Base-by-base conservation (phyloP, 2,329 filamentous ascomycete species). In the Ophiocordyceps sinensis region DNA sequence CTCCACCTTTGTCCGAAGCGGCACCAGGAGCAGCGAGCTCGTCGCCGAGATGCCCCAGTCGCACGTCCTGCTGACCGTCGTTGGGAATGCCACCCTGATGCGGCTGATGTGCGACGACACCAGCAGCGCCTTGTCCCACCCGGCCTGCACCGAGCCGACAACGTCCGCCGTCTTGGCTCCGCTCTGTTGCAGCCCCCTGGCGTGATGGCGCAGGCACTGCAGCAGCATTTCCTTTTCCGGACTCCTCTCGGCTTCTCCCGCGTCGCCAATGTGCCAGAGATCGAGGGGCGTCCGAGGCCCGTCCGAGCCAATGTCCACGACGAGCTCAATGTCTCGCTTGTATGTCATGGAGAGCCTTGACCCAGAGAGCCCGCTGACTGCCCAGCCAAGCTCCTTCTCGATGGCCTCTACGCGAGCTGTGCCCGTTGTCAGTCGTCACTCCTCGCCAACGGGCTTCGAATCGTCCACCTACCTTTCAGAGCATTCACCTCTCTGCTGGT, bases 401-500 rank as follows among this genome's bases (percentile, higher is more conserved):
- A 89, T 65, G 0, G 64, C 63, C 34, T 78, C 70, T 35, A 84
- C 79, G 45, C 73, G 77, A 37, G 64, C 82, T 86, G 51, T 41
- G 35, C 28, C 30, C 17, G n/a, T 36, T 39, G 57, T 75, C 56
- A 73, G 64, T 45, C n/a, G 11, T 13, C 34, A 7, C 10, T 31
- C n/a, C 4, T 17, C 38, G 14, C 26, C 9, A 12, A 28, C 10
- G 7, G 19, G 30, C 8, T 26, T 30, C 21, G 21, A 2, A 14
- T 14, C 4, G 13, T 7, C 15, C 29, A 37, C 54, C 28, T 70
- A 85, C 83, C 74, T 71, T 88, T 87, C n/a, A 94, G 67, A 32
- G 68, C 66, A 47, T 73, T 73, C 47, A 96, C 85, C 61, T 96
- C 91, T 26, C 73, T 79, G 40, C 80, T 76, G 43, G 81, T 89